Evolutionary conservation across 306 rosid species (phyloP).

Genomic region (Ormosia emarginata): DNA sequence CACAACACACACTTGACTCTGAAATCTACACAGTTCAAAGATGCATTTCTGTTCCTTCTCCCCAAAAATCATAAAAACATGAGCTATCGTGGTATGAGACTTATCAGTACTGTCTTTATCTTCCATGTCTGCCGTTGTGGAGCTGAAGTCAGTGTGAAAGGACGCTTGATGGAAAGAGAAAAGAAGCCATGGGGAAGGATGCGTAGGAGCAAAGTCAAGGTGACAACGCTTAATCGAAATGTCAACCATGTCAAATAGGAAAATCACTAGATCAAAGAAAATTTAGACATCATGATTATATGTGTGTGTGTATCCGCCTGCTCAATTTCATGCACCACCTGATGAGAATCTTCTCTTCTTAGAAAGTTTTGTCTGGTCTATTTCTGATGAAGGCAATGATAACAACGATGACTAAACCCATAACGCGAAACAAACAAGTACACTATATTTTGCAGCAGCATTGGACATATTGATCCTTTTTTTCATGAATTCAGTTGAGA

Average conservation of each 20-base stretch:
- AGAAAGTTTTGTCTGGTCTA: not conserved
- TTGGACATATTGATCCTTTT: no score
- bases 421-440: not conserved
- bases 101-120: not conserved
- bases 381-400: not conserved
- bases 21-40: no score
- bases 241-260: not conserved
- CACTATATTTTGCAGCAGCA: no score
- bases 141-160: not conserved
- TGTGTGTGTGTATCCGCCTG: not conserved
- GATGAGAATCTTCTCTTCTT: not conserved
- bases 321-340: not conserved
- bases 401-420: not conserved
- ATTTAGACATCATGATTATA: not conserved
- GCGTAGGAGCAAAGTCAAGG: not conserved
- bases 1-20: no score
- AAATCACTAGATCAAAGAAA: not conserved
- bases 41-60: no score
- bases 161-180: not conserved
- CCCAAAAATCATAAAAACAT: no score
- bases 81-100: not conserved
- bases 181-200: not conserved
- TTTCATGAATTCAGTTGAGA: no score
- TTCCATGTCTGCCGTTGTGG: no score
- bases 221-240: not conserved